Evolutionary conservation across 345 rosid genomes (phyloP).

Genomic region (Corchorus olitorius): DNA sequence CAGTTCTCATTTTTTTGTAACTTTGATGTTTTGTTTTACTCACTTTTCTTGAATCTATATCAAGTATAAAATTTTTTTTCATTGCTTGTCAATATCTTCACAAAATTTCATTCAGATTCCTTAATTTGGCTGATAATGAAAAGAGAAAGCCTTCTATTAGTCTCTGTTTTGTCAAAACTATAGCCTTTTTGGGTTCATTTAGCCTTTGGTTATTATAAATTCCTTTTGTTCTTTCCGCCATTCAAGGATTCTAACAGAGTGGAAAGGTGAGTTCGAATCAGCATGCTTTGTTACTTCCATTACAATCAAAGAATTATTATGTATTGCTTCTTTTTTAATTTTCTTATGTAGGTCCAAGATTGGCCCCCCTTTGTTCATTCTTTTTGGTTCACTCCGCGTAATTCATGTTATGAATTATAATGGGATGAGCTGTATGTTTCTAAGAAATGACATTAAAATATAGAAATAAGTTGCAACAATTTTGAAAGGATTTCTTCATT

Average conservation of each 20-base stretch:
- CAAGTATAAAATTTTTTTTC: not conserved
- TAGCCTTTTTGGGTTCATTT: not conserved
- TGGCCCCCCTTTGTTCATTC: not conserved
- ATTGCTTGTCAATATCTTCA: not conserved
- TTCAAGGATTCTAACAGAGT: not conserved
- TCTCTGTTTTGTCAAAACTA: not conserved
- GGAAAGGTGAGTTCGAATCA: conserved; percentile 1
- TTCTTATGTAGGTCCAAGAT: not conserved
- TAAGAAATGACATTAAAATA: not conserved
- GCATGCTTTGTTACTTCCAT: conserved; percentile 7
- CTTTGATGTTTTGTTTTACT: not conserved
- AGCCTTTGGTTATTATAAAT: not conserved
- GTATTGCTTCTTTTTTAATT: not conserved
- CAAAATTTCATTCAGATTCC: not conserved
- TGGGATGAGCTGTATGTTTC: not conserved
- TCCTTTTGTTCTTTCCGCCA: conserved; percentile 9
- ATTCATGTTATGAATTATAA: not conserved
- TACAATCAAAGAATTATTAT: conserved; percentile 10
- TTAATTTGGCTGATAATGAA: too few species aligned
- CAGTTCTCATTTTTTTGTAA: not conserved
- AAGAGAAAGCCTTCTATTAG: too few species aligned
- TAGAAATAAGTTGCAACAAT: not conserved
- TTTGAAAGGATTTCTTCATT: not conserved
- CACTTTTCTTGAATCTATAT: not conserved
- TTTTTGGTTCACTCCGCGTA: not conserved